Evolutionary conservation across 257 asterid species (phyloP).

Genomic region (Nicotiana benthamiana): DNA sequence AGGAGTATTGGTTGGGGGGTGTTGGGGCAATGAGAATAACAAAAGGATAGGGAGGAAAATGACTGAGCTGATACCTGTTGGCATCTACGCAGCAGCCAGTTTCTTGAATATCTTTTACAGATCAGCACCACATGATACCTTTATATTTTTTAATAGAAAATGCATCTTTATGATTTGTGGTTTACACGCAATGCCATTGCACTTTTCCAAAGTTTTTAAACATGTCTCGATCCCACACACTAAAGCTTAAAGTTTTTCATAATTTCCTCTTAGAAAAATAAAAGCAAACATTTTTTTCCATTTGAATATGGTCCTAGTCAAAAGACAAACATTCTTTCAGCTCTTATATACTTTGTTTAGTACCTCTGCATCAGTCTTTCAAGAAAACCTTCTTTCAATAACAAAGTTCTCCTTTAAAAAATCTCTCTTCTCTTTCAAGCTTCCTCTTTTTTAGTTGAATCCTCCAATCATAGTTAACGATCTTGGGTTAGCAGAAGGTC

Average conservation of each 20-base stretch:
- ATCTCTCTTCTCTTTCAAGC: too few relatives aligned
- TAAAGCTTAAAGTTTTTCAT: neutral
- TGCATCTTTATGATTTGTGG: conserved; percentile 35
- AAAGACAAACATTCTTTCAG: neutral
- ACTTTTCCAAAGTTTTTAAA: neutral
- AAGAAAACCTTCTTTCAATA: too few relatives aligned
- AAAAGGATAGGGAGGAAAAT: neutral
- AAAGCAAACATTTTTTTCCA: neutral
- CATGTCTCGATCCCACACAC: neutral
- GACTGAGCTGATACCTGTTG: neutral
- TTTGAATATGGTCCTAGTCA: neutral
- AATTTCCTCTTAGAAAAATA: neutral
- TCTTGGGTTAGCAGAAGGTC: too few relatives aligned
- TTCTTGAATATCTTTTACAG: conserved; percentile 32
- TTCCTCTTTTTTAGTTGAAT: too few relatives aligned
- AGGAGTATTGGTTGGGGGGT: too few relatives aligned
- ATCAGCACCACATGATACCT: conserved; percentile 41
- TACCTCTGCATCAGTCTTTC: too few relatives aligned
- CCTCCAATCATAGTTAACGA: too few relatives aligned
- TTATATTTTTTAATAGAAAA: neutral
- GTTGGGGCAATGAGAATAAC: neutral
- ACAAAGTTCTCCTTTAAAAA: too few relatives aligned
- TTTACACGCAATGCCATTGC: conserved; percentile 42
- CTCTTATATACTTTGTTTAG: neutral
- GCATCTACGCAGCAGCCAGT: conserved; percentile 5